Percentiles rank a stretch among this genome's conserved stretches.
phyloP scores from a whole-genome alignment of 192 early-diverging fungal genomes.

The Podila epicladia region DNA sequence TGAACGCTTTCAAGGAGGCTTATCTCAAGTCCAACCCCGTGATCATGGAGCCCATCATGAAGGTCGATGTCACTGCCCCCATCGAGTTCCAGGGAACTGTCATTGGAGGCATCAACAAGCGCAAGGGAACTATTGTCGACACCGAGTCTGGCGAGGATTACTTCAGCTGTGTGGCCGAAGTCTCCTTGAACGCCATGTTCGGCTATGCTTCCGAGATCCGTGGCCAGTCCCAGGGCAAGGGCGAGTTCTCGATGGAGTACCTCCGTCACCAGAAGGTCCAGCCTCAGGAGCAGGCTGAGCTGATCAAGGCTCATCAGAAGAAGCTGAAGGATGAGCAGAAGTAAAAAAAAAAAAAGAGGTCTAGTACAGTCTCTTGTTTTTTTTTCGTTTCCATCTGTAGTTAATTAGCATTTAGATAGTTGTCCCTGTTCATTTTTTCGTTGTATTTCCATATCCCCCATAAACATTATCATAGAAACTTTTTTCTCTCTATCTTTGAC shows the following conservation, averaged over 20 bases:
- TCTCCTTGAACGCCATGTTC: constrained; percentile 99
- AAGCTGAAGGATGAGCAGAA: constrained; percentile 60
- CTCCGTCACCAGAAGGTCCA: constrained; percentile 84
- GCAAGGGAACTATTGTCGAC: constrained; percentile 95
- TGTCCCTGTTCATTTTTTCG: background rate
- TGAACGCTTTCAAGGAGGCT: constrained; percentile 91
- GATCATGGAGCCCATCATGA: constrained; percentile 97
- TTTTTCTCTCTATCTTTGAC: too few species aligned
- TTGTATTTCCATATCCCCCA: background rate
- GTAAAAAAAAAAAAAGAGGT: constrained; percentile 14
- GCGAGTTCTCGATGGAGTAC: constrained; percentile 99
- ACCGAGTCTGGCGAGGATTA: constrained; percentile 94
- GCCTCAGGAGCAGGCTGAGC: constrained; percentile 82
- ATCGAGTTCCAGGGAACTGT: constrained; percentile 93
- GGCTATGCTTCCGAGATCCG: constrained; percentile 97
- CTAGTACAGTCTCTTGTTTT: background rate
- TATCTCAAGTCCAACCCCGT: constrained; percentile 83
- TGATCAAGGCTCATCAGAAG: constrained; percentile 90
- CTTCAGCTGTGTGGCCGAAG: constrained; percentile 85
- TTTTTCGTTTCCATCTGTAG: background rate
- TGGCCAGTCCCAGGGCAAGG: constrained; percentile 86
- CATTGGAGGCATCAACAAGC: constrained; percentile 94
- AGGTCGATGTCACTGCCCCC: constrained; percentile 89
- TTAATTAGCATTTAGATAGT: background rate
- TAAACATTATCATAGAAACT: background rate